Base-by-base conservation (phyloP, 306 rosid genomes). In the Begonia loranthoides region DNA sequence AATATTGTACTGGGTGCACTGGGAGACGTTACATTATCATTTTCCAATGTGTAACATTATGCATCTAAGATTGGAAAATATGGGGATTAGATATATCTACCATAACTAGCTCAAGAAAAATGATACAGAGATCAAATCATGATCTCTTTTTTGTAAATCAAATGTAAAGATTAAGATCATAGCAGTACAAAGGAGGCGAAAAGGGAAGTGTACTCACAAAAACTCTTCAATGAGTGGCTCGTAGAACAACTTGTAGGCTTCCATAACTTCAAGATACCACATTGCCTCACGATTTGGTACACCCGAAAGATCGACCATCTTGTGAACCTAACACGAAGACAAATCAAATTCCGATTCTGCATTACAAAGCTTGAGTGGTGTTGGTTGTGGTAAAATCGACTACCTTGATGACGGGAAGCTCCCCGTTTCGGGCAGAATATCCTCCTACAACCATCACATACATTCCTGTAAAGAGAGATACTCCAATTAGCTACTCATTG, bases 251-350 rank as follows among this genome's bases (percentile, higher is more conserved):
- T 85, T 80, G 66, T 69, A 78, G 40, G 90, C 95, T 63, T 89
- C 97, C 24, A 89, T 54, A 60, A 89, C 94, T 78, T 89, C 97
- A 13, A 89, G 90, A 68, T 82, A 76, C 95, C 97, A 89, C 83
- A 85, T 82, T 34, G 94, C 81, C 70, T 85, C 95, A 50, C 97
- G 80, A 58, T 76, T 73, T 3, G 94, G 94, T 36, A 56, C 68
- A 9, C 59, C 54, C 12, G 95, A 89, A 57, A 89, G 94, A 73
- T 89, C 97, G 61, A 85, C 94, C 69, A 89, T 79, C 87, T 89
- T 89, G 74, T 85, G 95, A 59, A 82, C 78, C 95, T 88, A 49
- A 54, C 41, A 60, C 48, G 19, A 2, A 58, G 17, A 24, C 24
- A 63, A 11, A 17, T 22, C 28, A 22, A 12, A 41, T 7, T 12